Percentiles rank a stretch among this genome's conserved stretches.
These are phyloP conservation scores for Musa itinerans DNA, from an alignment of 176 grass and related monocot genomes.

Conservation along the genomic window DNA sequence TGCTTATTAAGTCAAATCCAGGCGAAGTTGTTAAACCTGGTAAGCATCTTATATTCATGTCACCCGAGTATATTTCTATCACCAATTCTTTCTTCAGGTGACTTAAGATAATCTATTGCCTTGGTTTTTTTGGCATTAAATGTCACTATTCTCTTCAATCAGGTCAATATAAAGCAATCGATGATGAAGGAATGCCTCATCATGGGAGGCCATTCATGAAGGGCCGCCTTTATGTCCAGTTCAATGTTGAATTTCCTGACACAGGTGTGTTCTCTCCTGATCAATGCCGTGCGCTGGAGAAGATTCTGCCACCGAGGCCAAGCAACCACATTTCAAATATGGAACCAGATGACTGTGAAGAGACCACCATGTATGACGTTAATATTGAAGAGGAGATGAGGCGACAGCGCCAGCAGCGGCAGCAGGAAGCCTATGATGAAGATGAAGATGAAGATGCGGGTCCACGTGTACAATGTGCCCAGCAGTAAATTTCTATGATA, in stretches of 20 bases:
- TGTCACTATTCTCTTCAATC: constrained; percentile 10
- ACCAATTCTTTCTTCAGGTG: neutral
- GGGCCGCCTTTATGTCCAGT: constrained; percentile 69
- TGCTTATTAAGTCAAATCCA: constrained; percentile 85
- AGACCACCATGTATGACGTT: constrained; percentile 70
- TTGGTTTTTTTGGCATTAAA: neutral
- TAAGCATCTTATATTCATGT: constrained; percentile 9
- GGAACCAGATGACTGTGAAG: constrained; percentile 72
- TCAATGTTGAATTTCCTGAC: constrained; percentile 76
- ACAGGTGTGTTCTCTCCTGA: constrained; percentile 32
- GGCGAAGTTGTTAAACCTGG: constrained; percentile 88
- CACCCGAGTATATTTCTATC: neutral
- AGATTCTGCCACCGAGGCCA: constrained; percentile 41
- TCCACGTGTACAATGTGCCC: constrained; percentile 83
- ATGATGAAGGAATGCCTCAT: constrained; percentile 95
- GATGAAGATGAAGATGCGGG: constrained; percentile 56
- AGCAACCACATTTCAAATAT: constrained; percentile 35
- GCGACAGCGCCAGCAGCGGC: constrained; percentile 52
- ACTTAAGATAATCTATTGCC: neutral
- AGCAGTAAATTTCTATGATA: constrained; percentile 36
- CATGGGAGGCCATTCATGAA: constrained; percentile 88
- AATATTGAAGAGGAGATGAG: constrained; percentile 93
- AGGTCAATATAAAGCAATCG: constrained; percentile 82
- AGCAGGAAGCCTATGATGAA: constrained; percentile 69
- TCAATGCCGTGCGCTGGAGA: constrained; percentile 52